phyloP scores from a whole-genome alignment of 768 basidiomycete species.

The Tephrocybe sp. region DNA sequence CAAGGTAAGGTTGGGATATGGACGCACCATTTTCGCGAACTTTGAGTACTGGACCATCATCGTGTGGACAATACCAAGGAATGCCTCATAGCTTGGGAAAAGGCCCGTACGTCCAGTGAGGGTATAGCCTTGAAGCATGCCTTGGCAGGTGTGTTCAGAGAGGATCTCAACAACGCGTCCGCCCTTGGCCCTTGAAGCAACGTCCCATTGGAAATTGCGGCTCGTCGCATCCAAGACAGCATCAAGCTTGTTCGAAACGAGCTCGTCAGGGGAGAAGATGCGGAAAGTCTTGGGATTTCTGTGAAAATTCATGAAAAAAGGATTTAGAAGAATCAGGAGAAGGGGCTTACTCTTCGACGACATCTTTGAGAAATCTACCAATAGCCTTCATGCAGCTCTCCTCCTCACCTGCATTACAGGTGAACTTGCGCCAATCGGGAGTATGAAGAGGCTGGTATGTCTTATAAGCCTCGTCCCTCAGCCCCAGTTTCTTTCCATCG shows the following conservation, averaged over 20 bases:
- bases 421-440: conserved; percentile 63
- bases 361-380: conserved; percentile 55
- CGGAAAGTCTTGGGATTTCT: conserved; percentile 80
- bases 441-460: conserved; percentile 60
- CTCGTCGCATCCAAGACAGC: conserved; percentile 67
- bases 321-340: not conserved
- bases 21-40: conserved; percentile 76
- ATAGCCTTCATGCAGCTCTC: conserved; percentile 78
- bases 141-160: conserved; percentile 86
- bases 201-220: conserved; percentile 88
- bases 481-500: conserved; percentile 63
- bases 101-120: conserved; percentile 83
- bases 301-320: not conserved
- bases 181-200: conserved; percentile 60
- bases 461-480: conserved; percentile 66
- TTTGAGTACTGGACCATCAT: conserved; percentile 92
- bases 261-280: conserved; percentile 89
- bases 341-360: conserved; percentile 48
- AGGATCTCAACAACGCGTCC: conserved; percentile 89
- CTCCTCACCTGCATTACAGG: conserved; percentile 52
- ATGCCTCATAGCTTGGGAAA: conserved; percentile 91
- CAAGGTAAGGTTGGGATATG: not conserved
- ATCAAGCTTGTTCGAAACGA: conserved; percentile 87
- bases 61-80: conserved; percentile 86
- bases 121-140: conserved; percentile 91